Evolutionary conservation across 2,329 filamentous ascomycete species (phyloP).

Genomic region (Biscogniauxia sp.): DNA sequence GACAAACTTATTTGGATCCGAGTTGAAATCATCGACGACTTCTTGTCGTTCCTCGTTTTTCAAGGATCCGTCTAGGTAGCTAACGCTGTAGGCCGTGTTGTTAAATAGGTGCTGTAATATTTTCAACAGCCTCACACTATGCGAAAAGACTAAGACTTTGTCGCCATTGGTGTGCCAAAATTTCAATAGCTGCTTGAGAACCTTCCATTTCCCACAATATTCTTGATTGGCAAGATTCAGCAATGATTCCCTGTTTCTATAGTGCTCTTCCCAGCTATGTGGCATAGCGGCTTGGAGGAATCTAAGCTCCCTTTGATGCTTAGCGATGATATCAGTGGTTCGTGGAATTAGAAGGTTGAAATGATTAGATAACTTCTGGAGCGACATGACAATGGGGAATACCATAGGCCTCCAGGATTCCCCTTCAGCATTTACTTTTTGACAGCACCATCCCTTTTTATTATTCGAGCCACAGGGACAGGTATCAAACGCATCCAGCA

Average conservation of each 20-base stretch:
- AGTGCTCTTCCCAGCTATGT: slow-evolving; percentile 70
- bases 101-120: slow-evolving; percentile 85
- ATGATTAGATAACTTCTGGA: slow-evolving; percentile 91
- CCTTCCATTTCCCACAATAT: slow-evolving; percentile 96
- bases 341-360: slow-evolving; percentile 81
- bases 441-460: slow-evolving; percentile 81
- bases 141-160: slow-evolving; percentile 94
- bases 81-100: slow-evolving; percentile 85
- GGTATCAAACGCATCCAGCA: slow-evolving; percentile 63
- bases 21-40: slow-evolving; percentile 87
- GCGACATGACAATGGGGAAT: slow-evolving; percentile 77
- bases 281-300: slow-evolving; percentile 75
- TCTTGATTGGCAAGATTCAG: slow-evolving; percentile 79
- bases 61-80: slow-evolving; percentile 84
- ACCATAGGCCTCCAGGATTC: slow-evolving; percentile 72
- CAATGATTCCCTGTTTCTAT: slow-evolving; percentile 73
- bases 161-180: slow-evolving; percentile 90
- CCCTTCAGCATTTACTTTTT: slow-evolving; percentile 56
- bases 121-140: slow-evolving; percentile 79
- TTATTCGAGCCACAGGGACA: slow-evolving; percentile 71
- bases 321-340: slow-evolving; percentile 61
- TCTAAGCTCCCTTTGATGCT: slow-evolving; percentile 73
- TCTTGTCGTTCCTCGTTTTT: slow-evolving; percentile 78
- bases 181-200: slow-evolving; percentile 78
- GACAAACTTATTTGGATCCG: slow-evolving; percentile 82